Percentiles rank a stretch among this genome's conserved stretches.
phyloP scores from a whole-genome alignment of 2,329 filamentous ascomycete genomes.

The Zasmidium citrigriseum region DNA sequence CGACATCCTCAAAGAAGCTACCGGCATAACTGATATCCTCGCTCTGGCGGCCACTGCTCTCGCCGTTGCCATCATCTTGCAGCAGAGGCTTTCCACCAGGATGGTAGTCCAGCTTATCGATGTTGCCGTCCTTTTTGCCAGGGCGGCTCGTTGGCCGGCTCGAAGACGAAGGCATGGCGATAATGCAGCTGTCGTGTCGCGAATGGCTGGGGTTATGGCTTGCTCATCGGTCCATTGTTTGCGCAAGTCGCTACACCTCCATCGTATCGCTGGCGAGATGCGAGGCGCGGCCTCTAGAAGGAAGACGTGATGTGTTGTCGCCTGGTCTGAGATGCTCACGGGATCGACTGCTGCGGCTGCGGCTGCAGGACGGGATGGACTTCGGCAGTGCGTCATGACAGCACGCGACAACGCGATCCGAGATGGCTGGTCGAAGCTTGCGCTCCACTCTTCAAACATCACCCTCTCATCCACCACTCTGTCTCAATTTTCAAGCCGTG shows the following conservation, averaged over 20 bases:
- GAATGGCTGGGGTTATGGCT: background rate
- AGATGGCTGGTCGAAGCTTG: background rate
- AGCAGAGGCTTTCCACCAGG: slow-evolving; percentile 44
- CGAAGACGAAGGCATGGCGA: slow-evolving; percentile 14
- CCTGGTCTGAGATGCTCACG: background rate
- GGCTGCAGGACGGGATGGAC: too few relatives aligned
- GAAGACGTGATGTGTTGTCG: background rate
- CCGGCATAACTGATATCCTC: slow-evolving; percentile 50
- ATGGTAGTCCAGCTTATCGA: slow-evolving; percentile 55
- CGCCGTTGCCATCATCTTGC: slow-evolving; percentile 30
- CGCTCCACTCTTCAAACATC: background rate
- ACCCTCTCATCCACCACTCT: background rate
- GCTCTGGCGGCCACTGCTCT: slow-evolving; percentile 35
- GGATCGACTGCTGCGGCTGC: background rate
- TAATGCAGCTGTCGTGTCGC: background rate
- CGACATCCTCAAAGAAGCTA: slow-evolving; percentile 62
- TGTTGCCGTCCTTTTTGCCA: slow-evolving; percentile 27
- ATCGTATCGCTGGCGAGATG: background rate
- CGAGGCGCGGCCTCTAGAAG: background rate
- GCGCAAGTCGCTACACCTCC: background rate
- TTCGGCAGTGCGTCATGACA: slow-evolving; percentile 3
- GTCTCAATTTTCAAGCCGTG: slow-evolving; percentile 1
- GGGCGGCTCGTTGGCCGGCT: slow-evolving; percentile 22
- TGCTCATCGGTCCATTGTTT: background rate
- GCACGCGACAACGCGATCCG: background rate